phyloP scores from a whole-genome alignment of 495 filamentous ascomycete species.

The Parachaetomium inaequale region DNA sequence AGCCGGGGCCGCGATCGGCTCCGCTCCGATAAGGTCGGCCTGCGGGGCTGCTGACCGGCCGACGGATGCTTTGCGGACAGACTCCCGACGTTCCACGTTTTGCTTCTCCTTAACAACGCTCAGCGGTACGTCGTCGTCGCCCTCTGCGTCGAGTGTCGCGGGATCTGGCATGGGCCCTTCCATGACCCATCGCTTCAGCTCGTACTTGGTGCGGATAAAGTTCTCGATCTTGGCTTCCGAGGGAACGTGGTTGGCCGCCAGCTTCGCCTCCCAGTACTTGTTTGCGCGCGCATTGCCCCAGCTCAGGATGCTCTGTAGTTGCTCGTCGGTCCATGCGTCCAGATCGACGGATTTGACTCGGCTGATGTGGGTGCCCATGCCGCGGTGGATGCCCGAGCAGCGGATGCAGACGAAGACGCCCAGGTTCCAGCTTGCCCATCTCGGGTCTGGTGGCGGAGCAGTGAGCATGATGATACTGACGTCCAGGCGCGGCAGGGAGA shows the following conservation, averaged over 20 bases:
- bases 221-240: constrained; percentile 99
- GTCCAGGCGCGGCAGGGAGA: neutral
- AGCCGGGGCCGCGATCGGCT: constrained; percentile 30
- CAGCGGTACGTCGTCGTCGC: constrained; percentile 74
- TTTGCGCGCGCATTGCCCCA: constrained; percentile 97
- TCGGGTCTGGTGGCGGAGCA: constrained; percentile 60
- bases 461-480: constrained; percentile 21
- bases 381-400: constrained; percentile 95
- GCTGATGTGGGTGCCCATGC: constrained; percentile 98
- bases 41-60: constrained; percentile 39
- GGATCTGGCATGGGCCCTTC: constrained; percentile 93
- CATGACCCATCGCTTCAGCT: constrained; percentile 97
- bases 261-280: constrained; percentile 97
- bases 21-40: constrained; percentile 50
- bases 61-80: constrained; percentile 41
- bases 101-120: constrained; percentile 58
- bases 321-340: constrained; percentile 97
- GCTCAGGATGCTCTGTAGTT: constrained; percentile 81
- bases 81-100: constrained; percentile 47
- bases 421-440: constrained; percentile 98
- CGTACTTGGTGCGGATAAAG: constrained; percentile 98
- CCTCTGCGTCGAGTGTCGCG: constrained; percentile 72
- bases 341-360: constrained; percentile 96
- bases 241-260: constrained; percentile 87
- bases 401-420: constrained; percentile 96